These are phyloP conservation scores for Rhazya stricta DNA, from an alignment of 257 asterid genomes.

Conservation along the genomic window DNA sequence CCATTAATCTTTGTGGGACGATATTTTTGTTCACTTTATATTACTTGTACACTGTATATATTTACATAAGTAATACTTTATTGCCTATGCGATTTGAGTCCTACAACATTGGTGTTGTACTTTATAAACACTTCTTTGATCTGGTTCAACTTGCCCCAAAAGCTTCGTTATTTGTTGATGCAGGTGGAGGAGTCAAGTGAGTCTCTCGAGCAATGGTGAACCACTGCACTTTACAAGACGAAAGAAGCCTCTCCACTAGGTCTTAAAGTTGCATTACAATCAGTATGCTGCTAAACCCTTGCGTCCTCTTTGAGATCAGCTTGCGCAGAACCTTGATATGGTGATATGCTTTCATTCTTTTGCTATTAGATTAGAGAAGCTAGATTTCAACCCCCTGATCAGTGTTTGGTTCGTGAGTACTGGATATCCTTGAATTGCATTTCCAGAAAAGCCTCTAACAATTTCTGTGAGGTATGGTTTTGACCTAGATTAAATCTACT, in stretches of 20 bases:
- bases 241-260: conserved; percentile 87
- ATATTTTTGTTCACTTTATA: too few species aligned
- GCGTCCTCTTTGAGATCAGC: conserved; percentile 2
- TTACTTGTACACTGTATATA: too few species aligned
- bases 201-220: conserved; percentile 45
- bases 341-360: conserved; percentile 9
- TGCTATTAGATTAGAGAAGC: conserved; percentile 78
- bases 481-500: neutral
- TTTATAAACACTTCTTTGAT: neutral
- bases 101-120: neutral
- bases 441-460: conserved; percentile 54
- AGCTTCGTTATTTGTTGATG: conserved; percentile 14
- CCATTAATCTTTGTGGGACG: too few species aligned
- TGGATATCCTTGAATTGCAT: conserved; percentile 65
- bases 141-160: neutral
- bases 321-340: neutral
- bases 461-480: conserved; percentile 64
- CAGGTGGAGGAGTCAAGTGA: conserved; percentile 61
- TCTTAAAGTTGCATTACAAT: conserved; percentile 87
- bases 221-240: conserved; percentile 40
- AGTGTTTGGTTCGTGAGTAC: conserved; percentile 79
- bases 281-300: conserved; percentile 47
- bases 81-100: neutral
- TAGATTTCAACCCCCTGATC: conserved; percentile 87
- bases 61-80: too few species aligned